Percentiles rank a stretch among this genome's conserved stretches.
Conservation (phyloP, 2,329 filamentous ascomycete species). For the Fusarium sp. region DNA sequence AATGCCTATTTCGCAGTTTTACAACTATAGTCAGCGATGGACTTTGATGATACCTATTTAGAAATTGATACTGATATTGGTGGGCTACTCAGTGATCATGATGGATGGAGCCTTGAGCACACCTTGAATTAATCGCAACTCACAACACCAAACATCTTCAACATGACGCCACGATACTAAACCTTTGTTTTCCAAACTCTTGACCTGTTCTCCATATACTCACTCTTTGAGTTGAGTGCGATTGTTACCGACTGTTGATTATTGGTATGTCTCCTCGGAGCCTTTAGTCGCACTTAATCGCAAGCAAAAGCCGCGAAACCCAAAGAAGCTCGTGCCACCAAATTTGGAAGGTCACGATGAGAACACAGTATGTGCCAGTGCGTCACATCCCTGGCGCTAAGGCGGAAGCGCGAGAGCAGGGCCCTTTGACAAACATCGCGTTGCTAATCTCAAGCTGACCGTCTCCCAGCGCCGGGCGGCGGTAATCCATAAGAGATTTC, state of each 20-base stretch:
- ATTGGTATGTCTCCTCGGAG: background rate
- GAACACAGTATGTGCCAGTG: constrained; percentile 14
- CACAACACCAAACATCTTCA: background rate
- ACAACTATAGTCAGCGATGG: too few relatives aligned
- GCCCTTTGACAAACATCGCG: constrained; percentile 14
- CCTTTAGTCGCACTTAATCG: constrained; percentile 6
- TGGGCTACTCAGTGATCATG: too few relatives aligned
- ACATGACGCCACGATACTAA: background rate
- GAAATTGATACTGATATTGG: too few relatives aligned
- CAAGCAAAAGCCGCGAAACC: constrained; percentile 25
- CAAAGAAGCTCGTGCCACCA: constrained; percentile 26
- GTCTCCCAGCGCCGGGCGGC: constrained; percentile 25
- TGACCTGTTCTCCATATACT: too few relatives aligned
- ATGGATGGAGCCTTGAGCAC: background rate
- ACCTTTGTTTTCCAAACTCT: background rate
- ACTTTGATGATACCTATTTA: too few relatives aligned
- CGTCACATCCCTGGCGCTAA: constrained; percentile 34
- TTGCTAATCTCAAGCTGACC: constrained; percentile 14
- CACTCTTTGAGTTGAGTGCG: background rate
- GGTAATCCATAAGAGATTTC: constrained; percentile 14
- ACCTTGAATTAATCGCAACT: background rate
- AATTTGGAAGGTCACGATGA: constrained; percentile 25
- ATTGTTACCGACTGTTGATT: constrained; percentile 1
- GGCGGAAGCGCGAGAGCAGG: constrained; percentile 19
- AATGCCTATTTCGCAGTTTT: too few relatives aligned